Base-by-base conservation (phyloP, 805 yeast genomes). In the Candida bentonensis region DNA sequence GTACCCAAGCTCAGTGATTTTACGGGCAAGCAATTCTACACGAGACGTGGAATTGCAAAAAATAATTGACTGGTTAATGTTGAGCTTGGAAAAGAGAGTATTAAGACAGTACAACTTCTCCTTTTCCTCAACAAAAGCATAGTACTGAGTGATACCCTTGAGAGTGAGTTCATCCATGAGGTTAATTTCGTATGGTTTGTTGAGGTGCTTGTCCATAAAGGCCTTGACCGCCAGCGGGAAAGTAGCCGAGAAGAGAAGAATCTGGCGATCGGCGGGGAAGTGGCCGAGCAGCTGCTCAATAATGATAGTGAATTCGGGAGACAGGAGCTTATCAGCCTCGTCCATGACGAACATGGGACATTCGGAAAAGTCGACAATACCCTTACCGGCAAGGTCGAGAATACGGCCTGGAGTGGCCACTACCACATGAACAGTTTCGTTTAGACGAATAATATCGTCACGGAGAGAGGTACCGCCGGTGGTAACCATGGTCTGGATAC, bases 321-420 rank as follows among this genome's bases (percentile, higher is more conserved):
- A 78, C 48, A 92, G 74, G 82, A 92, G 84, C 64, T 92, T 92
- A 65, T 92, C 98, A 46, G 98, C 98, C 71, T 92, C 98, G 64
- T 92, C 98, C 96, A 92, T 87, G 44, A 94, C 79, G 61, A 92
- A 87, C 62, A 85, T 70, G 40, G 82, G 79, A 65, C 95, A 85
- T 49, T 81, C 82, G 45, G 84, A 78, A 48, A 92, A 74, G 59
- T 89, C 94, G 11, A 95, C 95, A 45, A 89, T 71, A 44, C 74
- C 72, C 69, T 95, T 81, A 25, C 87, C 74, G 4, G 96, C 96
- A 59, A 92, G 75, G 65, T 92, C 98, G 49, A 92, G 73, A 30
- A 92, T 88, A 70, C 98, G 80, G 55, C 98, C 98, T 2, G 97
- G 97, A 26, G 98, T 92, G 52, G 96, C 98, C 39, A 92, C 98